phyloP scores from a whole-genome alignment of 1,284 basidiomycete genomes.

The Chondrostereum purpureum region DNA sequence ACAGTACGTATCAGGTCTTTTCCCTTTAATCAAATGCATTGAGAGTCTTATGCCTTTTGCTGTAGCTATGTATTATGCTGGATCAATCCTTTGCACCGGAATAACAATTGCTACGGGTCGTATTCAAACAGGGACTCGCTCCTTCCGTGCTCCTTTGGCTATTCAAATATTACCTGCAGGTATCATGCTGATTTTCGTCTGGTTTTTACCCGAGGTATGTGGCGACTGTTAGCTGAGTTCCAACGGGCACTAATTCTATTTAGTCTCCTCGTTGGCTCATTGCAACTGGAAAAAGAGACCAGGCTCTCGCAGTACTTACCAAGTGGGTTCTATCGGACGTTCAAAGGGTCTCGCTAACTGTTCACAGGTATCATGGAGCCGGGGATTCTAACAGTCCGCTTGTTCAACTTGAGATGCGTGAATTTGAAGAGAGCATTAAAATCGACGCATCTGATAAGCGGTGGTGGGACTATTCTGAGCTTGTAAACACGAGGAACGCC shows the following conservation, averaged over 20 bases:
- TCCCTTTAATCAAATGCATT: not conserved
- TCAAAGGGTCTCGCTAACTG: not conserved
- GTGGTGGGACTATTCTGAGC: slow-evolving; percentile 50
- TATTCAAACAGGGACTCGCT: slow-evolving; percentile 27
- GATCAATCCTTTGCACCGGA: slow-evolving; percentile 37
- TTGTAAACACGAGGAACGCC: slow-evolving; percentile 39
- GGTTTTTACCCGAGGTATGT: slow-evolving; percentile 41
- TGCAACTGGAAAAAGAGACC: slow-evolving; percentile 41
- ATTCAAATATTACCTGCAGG: slow-evolving; percentile 47
- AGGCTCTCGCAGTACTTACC: slow-evolving; percentile 41
- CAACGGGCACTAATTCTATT: not conserved
- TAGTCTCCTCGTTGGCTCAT: slow-evolving; percentile 51
- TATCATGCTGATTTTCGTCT: slow-evolving; percentile 34
- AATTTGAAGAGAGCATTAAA: slow-evolving; percentile 47
- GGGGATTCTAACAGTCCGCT: slow-evolving; percentile 39
- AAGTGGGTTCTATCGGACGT: slow-evolving; percentile 24
- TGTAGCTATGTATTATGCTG: slow-evolving; percentile 39
- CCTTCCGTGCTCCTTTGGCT: slow-evolving; percentile 44
- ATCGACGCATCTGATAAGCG: slow-evolving; percentile 54
- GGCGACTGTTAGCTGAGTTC: not conserved
- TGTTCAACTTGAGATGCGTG: slow-evolving; percentile 48
- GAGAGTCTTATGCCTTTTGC: not conserved
- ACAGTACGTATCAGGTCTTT: slow-evolving; percentile 1
- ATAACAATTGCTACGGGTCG: slow-evolving; percentile 41
- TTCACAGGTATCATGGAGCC: slow-evolving; percentile 38